Percentiles rank a stretch among this genome's conserved stretches.
Evolutionary conservation across 176 grass and related monocot species (phyloP).

Genomic region (Cocos nucifera): DNA sequence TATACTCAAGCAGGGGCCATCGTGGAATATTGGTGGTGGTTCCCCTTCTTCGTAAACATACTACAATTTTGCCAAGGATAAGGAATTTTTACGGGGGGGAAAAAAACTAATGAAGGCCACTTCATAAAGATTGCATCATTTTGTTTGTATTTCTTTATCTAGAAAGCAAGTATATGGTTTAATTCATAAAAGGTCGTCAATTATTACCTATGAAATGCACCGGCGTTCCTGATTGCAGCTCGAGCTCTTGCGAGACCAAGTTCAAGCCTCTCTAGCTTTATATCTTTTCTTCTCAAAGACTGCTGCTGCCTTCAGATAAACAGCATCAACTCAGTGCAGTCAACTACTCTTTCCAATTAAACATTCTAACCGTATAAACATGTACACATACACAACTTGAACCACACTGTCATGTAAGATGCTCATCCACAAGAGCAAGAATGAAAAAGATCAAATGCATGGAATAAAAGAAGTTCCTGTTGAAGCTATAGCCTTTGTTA

Average conservation of each 20-base stretch:
- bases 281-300: constrained; percentile 17
- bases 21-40: constrained; percentile 89
- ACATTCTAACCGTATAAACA: not conserved
- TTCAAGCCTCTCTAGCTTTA: constrained; percentile 52
- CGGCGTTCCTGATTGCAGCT: constrained; percentile 52
- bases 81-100: not conserved
- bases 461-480: no score
- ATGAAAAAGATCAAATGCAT: no score
- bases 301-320: constrained; percentile 19
- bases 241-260: constrained; percentile 42
- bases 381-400: not conserved
- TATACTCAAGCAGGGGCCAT: constrained; percentile 83
- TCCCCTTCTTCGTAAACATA: constrained; percentile 88
- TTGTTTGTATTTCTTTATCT: no score
- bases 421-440: no score
- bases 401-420: no score
- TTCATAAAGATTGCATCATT: no score
- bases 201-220: constrained; percentile 66
- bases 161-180: no score
- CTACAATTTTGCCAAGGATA: constrained; percentile 8
- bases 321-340: not conserved
- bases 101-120: no score
- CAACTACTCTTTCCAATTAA: not conserved
- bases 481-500: no score
- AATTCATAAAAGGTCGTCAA: no score